Evolutionary conservation across 1,284 basidiomycete genomes (phyloP).

Genomic region (Tylopilus sp.): DNA sequence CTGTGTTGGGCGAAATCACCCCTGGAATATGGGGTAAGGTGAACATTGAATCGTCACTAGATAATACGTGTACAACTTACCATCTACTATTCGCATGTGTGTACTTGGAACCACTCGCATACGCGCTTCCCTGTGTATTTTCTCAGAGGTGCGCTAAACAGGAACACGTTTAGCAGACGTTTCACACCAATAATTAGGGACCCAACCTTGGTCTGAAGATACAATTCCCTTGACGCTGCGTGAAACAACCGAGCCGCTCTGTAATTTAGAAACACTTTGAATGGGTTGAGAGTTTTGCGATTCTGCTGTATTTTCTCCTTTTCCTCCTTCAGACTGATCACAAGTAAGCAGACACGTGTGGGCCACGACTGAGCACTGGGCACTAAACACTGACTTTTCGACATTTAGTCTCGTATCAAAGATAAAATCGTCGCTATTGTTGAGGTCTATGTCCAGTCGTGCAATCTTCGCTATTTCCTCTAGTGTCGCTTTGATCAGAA

Average conservation of each 20-base stretch:
- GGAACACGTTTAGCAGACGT: neutral
- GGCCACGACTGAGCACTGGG: neutral
- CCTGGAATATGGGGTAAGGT: neutral
- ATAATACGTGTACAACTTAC: neutral
- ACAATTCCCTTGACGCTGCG: slow-evolving; percentile 1
- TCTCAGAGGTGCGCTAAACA: slow-evolving; percentile 14
- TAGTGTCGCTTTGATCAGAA: slow-evolving; percentile 16
- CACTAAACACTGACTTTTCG: slow-evolving; percentile 5
- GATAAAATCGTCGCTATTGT: slow-evolving; percentile 1
- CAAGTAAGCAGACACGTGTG: neutral
- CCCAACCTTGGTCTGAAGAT: slow-evolving; percentile 2
- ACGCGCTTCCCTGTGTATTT: neutral
- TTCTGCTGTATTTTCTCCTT: neutral
- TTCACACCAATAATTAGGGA: neutral
- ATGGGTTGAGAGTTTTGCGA: slow-evolving; percentile 11
- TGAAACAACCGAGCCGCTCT: slow-evolving; percentile 8
- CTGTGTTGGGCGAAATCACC: neutral
- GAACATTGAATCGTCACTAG: neutral
- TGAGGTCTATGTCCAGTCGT: slow-evolving; percentile 1
- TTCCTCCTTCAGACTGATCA: neutral
- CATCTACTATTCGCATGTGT: neutral
- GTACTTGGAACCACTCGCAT: neutral
- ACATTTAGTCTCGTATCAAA: neutral
- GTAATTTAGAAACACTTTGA: slow-evolving; percentile 8
- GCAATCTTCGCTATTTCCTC: slow-evolving; percentile 10